These are phyloP conservation scores for Botryosphaeria dothidea DNA, from an alignment of 2,329 filamentous ascomycete species.

Conservation along the genomic window DNA sequence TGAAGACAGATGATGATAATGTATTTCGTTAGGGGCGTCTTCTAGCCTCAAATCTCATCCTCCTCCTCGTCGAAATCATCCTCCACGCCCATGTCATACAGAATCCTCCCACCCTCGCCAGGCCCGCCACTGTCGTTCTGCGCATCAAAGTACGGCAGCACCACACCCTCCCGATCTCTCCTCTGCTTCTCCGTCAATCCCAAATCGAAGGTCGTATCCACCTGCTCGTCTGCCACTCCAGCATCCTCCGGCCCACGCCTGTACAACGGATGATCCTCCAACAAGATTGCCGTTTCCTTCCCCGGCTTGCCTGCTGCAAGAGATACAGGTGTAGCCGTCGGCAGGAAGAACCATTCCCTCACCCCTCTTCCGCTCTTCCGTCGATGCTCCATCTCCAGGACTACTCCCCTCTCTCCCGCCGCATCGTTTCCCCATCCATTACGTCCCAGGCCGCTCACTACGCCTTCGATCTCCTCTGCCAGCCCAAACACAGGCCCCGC, in stretches of 20 bases:
- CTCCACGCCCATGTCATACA: conserved; percentile 95
- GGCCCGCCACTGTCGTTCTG: conserved; percentile 67
- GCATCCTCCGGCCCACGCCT: conserved; percentile 41
- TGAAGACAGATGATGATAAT: not conserved
- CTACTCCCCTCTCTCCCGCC: conserved; percentile 57
- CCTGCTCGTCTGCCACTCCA: conserved; percentile 35
- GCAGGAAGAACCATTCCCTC: conserved; percentile 66
- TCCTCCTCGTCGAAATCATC: conserved; percentile 97
- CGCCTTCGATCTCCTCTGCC: conserved; percentile 73
- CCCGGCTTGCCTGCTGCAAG: conserved; percentile 19
- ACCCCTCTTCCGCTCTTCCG: conserved; percentile 79
- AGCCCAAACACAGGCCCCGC: conserved; percentile 78
- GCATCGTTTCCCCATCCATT: conserved; percentile 38
- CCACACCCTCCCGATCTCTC: conserved; percentile 80
- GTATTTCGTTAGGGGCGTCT: no score
- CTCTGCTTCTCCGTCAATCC: conserved; percentile 89
- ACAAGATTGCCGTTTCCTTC: conserved; percentile 58
- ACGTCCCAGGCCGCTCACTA: conserved; percentile 66
- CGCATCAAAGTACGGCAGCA: conserved; percentile 94
- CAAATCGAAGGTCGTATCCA: conserved; percentile 77
- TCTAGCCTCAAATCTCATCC: conserved; percentile 66
- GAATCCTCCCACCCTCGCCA: conserved; percentile 85
- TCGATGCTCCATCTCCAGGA: conserved; percentile 83
- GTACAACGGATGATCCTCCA: conserved; percentile 78
- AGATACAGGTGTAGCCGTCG: conserved; percentile 30